phyloP scores from a whole-genome alignment of 169 alveolate genomes.

The Plasmodium vinckei region DNA sequence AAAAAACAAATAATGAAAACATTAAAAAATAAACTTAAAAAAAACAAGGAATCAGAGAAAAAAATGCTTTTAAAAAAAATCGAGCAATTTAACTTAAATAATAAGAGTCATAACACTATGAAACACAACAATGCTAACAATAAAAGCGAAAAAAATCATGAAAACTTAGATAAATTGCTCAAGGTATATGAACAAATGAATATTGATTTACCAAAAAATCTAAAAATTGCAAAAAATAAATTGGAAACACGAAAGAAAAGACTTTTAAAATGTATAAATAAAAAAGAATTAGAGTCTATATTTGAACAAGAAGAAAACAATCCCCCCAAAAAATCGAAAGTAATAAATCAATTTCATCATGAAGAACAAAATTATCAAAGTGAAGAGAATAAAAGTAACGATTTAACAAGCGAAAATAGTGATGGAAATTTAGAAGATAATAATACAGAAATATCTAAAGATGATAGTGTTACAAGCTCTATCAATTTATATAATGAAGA shows the following conservation, averaged over 20 bases:
- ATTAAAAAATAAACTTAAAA: slow-evolving; percentile 48
- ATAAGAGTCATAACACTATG: slow-evolving; percentile 66
- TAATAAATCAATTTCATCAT: not conserved
- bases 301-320: not conserved
- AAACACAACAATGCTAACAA: slow-evolving; percentile 29
- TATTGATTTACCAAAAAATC: slow-evolving; percentile 77
- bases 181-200: slow-evolving; percentile 63
- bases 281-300: slow-evolving; percentile 6
- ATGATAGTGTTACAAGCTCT: not conserved
- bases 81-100: slow-evolving; percentile 70
- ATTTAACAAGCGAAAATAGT: not conserved
- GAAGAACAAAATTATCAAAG: not conserved
- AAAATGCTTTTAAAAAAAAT: slow-evolving; percentile 70
- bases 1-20: slow-evolving; percentile 52
- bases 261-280: slow-evolving; percentile 29
- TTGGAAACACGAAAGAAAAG: slow-evolving; percentile 54
- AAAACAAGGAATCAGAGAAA: slow-evolving; percentile 52
- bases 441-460: not conserved
- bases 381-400: not conserved
- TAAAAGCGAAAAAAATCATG: slow-evolving; percentile 27
- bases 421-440: not conserved
- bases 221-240: slow-evolving; percentile 44
- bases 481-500: not conserved
- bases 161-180: slow-evolving; percentile 53
- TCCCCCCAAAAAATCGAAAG: slow-evolving; percentile 20